Evolutionary conservation across 768 basidiomycete species (phyloP), one percentile per base, ranked within the genome.

Genomic region (Suillus plorans): DNA sequence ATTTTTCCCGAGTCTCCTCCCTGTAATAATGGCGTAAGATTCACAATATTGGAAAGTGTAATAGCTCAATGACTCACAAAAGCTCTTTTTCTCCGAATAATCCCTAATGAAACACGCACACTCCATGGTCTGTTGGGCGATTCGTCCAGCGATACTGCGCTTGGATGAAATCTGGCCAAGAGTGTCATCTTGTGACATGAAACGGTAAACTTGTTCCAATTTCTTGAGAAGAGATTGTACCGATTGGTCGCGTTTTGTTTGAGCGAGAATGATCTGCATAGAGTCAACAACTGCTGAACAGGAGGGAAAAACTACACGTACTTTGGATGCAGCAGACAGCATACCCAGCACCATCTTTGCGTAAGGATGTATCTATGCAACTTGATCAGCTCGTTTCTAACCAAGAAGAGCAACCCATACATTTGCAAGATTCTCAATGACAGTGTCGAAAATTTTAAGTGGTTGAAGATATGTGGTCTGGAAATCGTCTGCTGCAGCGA

Each of bases 21-120:
- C 61, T 62, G 28, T 37, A 13, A 53, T 18, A 20, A 14, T 20
- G 18, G 5, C 28, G 16, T 31, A 8, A 28, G 8, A 22, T 16
- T 36, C 20, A 10, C 2, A 9, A 41, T 22, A 14, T 28, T 28
- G 36, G 16, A 12, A 14, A 55, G 10, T 16, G 1, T 16, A 10
- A 67, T 69, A 1, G 28, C 25, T 28, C 25, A 3, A 18, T 28
- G 6, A 52, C 50, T 52, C 50, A 74, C 72, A 50, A 55, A 71
- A 71, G 25, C 57, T 69, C 53, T 69, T 69, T 18, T 60, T 71
- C 49, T 61, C 66, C 14, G 72, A 68, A 62, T 75, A 75, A 34
- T 69, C 69, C 6, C 65, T 66, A 20, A 75, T 73, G 56, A 75
- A 75, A 61, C 72, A 68, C 0, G 69, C 73, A 44, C 74, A 75